phyloP scores from a whole-genome alignment of 176 grass and related monocot species.

The Avena eriantha region DNA sequence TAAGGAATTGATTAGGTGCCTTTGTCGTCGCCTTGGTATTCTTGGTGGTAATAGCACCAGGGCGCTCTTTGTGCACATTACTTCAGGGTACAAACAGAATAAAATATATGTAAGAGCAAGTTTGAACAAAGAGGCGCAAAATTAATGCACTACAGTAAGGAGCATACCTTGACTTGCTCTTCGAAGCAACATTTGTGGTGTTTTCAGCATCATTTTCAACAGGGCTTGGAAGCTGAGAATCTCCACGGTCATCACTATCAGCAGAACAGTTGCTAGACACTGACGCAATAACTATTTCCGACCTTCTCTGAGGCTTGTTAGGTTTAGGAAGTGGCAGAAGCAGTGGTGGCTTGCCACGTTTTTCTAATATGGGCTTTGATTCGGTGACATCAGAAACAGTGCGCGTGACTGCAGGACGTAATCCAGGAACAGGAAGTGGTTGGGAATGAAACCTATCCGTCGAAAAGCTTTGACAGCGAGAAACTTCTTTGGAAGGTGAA shows the following conservation, averaged over 20 bases:
- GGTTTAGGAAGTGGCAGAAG: slow-evolving; percentile 78
- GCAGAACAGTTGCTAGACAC: slow-evolving; percentile 87
- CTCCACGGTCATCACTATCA: slow-evolving; percentile 80
- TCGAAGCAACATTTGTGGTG: slow-evolving; percentile 49
- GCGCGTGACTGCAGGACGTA: slow-evolving; percentile 51
- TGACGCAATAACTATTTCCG: slow-evolving; percentile 75
- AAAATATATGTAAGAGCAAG: slow-evolving; percentile 47
- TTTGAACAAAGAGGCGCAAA: slow-evolving; percentile 27
- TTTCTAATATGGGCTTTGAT: slow-evolving; percentile 81
- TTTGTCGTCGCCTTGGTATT: slow-evolving; percentile 55
- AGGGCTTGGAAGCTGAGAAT: slow-evolving; percentile 88
- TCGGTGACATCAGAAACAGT: slow-evolving; percentile 75
- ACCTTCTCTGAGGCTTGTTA: slow-evolving; percentile 60
- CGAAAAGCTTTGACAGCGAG: slow-evolving; percentile 96
- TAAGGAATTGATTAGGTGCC: slow-evolving; percentile 55
- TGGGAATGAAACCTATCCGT: slow-evolving; percentile 66
- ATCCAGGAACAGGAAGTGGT: slow-evolving; percentile 84
- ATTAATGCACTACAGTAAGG: slow-evolving; percentile 27
- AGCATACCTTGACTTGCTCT: slow-evolving; percentile 71
- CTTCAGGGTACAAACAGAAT: slow-evolving; percentile 61
- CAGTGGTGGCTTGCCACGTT: slow-evolving; percentile 83
- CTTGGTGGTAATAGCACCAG: slow-evolving; percentile 55
- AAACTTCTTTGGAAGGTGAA: slow-evolving; percentile 87
- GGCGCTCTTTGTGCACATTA: slow-evolving; percentile 62
- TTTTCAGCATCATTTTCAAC: slow-evolving; percentile 76